Evolutionary conservation across 306 rosid species (phyloP), one percentile per base, ranked within the genome.

Genomic region (Cotoneaster glaucophyllus): DNA sequence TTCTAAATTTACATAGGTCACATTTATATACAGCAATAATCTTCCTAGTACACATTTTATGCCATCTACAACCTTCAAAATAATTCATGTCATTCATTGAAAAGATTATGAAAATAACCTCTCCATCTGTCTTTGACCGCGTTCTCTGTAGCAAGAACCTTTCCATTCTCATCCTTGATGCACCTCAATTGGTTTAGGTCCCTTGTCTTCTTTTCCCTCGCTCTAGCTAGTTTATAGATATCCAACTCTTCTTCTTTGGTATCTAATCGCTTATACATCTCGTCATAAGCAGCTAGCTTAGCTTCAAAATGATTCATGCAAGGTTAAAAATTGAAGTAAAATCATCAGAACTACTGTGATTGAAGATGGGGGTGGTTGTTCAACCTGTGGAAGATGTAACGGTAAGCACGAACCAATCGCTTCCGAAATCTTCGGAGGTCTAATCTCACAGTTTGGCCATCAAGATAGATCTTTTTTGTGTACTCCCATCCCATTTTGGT

Each of bases 381-480:
- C 71, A 74, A 67, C 63, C 77, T 83, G 26, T 86, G 76, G 61
- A 85, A 41, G 50, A 81, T 79, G 78, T 85, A 68, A 64, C 74
- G 69, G 82, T 92, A 88, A 78, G 98, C 91, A 11, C 85, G 80
- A 44, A 50, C 85, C 87, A 96, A 74, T 65, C 87, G 90, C 73
- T 92, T 92, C 39, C 78, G 75, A 79, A 96, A 92, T 77, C 99
- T 88, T 53, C 63, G 68, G 15, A 96, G 85, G 62, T 89, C 86
- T 48, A 92, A 71, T 18, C 54, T 77, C 79, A 96, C 98, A 73
- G 84, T 92, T 74, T 96, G 99, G 77, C 92, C 82, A 43, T 90
- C 96, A 76, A 96, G 99, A 80, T 96, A 96, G 66, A 92, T 88
- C 75, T 86, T 89, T 82, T 96, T 96, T 3, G 99, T 96, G 84